A percentile compares a stretch with the other conserved stretches of the same genome.
Evolutionary conservation across 805 yeast species (phyloP).

Genomic region (Ogataea paradorogensis): DNA sequence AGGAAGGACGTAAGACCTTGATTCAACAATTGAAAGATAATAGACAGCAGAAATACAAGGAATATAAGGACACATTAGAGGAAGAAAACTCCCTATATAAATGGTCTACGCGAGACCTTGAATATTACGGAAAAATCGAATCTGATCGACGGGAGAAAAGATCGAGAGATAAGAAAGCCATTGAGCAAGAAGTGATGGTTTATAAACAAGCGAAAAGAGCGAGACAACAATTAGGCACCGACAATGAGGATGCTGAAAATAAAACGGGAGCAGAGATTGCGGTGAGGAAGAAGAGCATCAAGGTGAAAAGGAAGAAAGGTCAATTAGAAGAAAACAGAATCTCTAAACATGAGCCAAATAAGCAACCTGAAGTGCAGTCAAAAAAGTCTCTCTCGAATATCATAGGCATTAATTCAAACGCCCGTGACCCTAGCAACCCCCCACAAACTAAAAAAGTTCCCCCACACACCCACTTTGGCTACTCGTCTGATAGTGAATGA

Average conservation of each 20-base stretch:
- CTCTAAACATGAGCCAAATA: too few relatives aligned
- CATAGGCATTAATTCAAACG: too few relatives aligned
- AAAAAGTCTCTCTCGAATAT: too few relatives aligned
- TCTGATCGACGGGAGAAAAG: constrained; percentile 22
- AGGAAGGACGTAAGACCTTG: constrained; percentile 37
- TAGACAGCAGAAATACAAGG: constrained; percentile 29
- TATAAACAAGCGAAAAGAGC: constrained; percentile 16
- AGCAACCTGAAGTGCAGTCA: too few relatives aligned
- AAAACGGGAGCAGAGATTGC: too few relatives aligned
- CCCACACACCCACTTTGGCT: constrained; percentile 2
- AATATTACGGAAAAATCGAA: constrained; percentile 33
- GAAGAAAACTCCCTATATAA: constrained; percentile 41
- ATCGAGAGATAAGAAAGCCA: constrained; percentile 10
- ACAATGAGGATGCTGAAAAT: too few relatives aligned
- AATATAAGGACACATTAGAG: constrained; percentile 33
- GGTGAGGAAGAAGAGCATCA: neutral
- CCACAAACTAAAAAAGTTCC: neutral
- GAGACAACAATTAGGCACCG: too few relatives aligned
- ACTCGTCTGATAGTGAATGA: constrained; percentile 7
- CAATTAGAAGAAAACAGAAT: too few relatives aligned
- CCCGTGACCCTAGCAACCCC: too few relatives aligned
- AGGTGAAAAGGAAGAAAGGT: neutral
- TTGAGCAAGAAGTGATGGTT: constrained; percentile 25
- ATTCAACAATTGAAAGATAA: constrained; percentile 42
- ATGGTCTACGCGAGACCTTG: constrained; percentile 36